These are phyloP conservation scores for Xylaria sp. DNA, from an alignment of 495 filamentous ascomycete genomes.

Conservation along the genomic window DNA sequence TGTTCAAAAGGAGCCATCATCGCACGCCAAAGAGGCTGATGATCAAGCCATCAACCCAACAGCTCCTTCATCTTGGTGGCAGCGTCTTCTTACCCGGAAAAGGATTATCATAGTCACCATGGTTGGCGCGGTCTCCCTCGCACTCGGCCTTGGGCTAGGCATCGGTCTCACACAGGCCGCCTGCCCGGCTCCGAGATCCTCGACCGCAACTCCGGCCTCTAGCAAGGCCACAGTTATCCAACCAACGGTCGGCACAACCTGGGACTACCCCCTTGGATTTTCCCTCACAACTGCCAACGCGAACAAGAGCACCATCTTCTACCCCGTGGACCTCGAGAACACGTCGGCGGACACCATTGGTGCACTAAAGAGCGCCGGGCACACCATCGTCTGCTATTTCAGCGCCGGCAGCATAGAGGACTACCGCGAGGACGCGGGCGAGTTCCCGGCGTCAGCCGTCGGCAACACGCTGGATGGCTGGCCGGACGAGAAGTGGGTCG, in stretches of 20 bases:
- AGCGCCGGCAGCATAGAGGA: constrained; percentile 60
- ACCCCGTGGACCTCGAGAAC: constrained; percentile 69
- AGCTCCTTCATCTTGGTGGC: background rate
- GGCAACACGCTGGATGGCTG: constrained; percentile 65
- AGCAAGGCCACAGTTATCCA: constrained; percentile 49
- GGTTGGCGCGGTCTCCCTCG: constrained; percentile 51
- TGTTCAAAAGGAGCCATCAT: constrained; percentile 20
- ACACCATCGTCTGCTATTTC: constrained; percentile 78
- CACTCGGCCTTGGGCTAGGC: constrained; percentile 55
- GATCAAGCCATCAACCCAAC: background rate
- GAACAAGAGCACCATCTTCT: constrained; percentile 46
- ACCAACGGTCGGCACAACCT: constrained; percentile 56
- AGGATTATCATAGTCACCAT: constrained; percentile 20
- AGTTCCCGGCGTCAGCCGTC: constrained; percentile 60
- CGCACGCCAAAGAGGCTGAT: background rate
- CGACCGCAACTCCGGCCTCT: constrained; percentile 29
- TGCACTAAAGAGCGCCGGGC: constrained; percentile 52
- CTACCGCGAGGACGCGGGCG: constrained; percentile 60
- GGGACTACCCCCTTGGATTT: constrained; percentile 62
- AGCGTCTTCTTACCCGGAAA: constrained; percentile 11
- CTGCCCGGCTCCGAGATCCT: background rate
- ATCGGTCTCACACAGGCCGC: constrained; percentile 31
- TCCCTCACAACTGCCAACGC: constrained; percentile 50
- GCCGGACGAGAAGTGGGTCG: constrained; percentile 72
- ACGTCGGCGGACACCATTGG: constrained; percentile 55